Evolutionary conservation across 139 green algal species (phyloP).

Genomic region (Mesotaenium endlicherianum): DNA sequence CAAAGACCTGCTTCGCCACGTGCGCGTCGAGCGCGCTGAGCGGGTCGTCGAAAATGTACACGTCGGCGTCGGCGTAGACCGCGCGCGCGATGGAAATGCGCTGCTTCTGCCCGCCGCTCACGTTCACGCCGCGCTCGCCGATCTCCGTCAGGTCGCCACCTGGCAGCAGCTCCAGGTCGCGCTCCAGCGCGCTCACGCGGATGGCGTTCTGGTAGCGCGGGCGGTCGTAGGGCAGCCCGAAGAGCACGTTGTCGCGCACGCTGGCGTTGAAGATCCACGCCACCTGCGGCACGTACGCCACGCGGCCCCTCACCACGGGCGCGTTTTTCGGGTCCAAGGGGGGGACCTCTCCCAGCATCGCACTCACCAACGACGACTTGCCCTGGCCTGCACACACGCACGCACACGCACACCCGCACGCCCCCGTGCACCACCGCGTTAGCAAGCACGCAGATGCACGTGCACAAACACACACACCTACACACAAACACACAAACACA

Average conservation of each 20-base stretch:
- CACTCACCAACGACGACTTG: constrained; percentile 44
- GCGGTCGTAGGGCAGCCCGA: constrained; percentile 51
- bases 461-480: too few species aligned
- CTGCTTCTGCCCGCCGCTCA: constrained; percentile 71
- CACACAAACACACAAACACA: too few species aligned
- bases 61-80: constrained; percentile 63
- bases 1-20: constrained; percentile 71
- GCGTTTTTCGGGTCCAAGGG: neutral
- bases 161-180: constrained; percentile 65
- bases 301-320: constrained; percentile 9
- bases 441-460: too few species aligned
- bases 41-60: constrained; percentile 91
- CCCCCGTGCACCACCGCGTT: too few species aligned
- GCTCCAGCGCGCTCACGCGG: constrained; percentile 29
- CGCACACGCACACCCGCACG: too few species aligned
- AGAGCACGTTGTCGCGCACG: constrained; percentile 61
- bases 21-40: constrained; percentile 87
- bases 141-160: constrained; percentile 72
- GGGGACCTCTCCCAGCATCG: constrained; percentile 51
- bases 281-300: constrained; percentile 50
- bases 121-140: constrained; percentile 68
- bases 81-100: constrained; percentile 76
- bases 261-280: constrained; percentile 64
- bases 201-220: constrained; percentile 45
- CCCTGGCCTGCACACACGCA: constrained; percentile 42